phyloP scores from a whole-genome alignment of 2,329 filamentous ascomycete species.

The Pseudogymnoascus sp. region DNA sequence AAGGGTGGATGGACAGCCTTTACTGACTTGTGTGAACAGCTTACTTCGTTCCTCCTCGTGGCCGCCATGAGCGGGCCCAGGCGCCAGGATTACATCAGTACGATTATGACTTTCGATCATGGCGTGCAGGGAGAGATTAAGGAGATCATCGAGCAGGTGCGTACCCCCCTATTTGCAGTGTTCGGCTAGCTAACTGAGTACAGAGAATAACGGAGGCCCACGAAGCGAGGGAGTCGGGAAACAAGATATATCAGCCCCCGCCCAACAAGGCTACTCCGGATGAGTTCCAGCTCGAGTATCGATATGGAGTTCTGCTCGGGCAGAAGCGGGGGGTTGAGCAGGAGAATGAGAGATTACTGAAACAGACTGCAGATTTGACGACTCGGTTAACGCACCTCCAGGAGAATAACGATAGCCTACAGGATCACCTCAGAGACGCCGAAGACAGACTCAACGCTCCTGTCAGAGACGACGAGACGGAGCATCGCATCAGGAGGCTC shows the following conservation, averaged over 20 bases:
- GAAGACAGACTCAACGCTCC: constrained; percentile 38
- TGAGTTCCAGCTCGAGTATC: constrained; percentile 38
- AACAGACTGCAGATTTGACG: constrained; percentile 50
- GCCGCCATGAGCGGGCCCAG: constrained; percentile 54
- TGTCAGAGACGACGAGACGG: constrained; percentile 44
- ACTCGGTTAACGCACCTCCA: constrained; percentile 53
- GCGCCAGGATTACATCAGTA: constrained; percentile 44
- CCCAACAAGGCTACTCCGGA: constrained; percentile 16
- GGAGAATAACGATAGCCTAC: constrained; percentile 52
- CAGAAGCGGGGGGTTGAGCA: constrained; percentile 33
- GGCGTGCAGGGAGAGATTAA: constrained; percentile 35
- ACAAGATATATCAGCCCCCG: constrained; percentile 7
- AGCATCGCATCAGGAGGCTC: constrained; percentile 44
- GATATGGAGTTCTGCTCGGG: constrained; percentile 31
- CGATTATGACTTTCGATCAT: constrained; percentile 37
- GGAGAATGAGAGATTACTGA: constrained; percentile 49
- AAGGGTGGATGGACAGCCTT: not conserved
- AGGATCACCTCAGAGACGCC: constrained; percentile 32
- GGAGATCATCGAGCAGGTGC: constrained; percentile 24
- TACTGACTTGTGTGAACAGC: constrained; percentile 33
- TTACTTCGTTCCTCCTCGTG: constrained; percentile 56
- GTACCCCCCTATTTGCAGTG: no score
- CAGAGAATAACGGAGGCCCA: constrained; percentile 10
- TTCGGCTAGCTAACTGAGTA: not conserved
- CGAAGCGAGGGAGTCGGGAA: not conserved